Conservation (phyloP, 768 basidiomycete genomes). For the Lyophyllum shimeji region DNA sequence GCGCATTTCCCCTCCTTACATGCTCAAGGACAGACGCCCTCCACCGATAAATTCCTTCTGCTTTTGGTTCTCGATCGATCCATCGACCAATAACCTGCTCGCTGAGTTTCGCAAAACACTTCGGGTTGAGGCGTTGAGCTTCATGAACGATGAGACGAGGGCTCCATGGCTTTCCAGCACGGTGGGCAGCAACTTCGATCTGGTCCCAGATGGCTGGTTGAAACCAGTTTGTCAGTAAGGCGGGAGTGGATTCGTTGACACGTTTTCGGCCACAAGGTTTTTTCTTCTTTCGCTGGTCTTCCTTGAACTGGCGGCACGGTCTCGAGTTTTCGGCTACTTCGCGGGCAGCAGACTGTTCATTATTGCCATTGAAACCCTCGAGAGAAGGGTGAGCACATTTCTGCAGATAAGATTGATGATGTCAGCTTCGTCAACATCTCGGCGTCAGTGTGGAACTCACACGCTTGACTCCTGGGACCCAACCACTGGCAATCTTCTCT, state of each 20-base stretch:
- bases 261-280: constrained; percentile 10
- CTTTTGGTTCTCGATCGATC: constrained; percentile 1
- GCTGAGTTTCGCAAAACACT: constrained; percentile 7
- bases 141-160: constrained; percentile 11
- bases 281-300: background rate
- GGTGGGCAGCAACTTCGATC: constrained; percentile 9
- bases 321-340: constrained; percentile 12
- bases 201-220: constrained; percentile 6
- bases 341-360: constrained; percentile 2
- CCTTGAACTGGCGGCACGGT: background rate
- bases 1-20: background rate
- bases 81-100: constrained; percentile 1
- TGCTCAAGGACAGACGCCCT: background rate
- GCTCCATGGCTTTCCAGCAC: constrained; percentile 19
- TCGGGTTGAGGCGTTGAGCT: constrained; percentile 11
- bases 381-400: background rate
- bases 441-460: background rate
- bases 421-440: background rate
- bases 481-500: constrained; percentile 6
- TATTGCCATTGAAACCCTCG: background rate
- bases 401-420: background rate
- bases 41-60: background rate
- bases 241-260: background rate
- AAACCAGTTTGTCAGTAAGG: constrained; percentile 14
- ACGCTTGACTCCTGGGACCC: background rate